Conservation (phyloP, 805 yeast species). For the Wickerhamomyces tratensis region DNA sequence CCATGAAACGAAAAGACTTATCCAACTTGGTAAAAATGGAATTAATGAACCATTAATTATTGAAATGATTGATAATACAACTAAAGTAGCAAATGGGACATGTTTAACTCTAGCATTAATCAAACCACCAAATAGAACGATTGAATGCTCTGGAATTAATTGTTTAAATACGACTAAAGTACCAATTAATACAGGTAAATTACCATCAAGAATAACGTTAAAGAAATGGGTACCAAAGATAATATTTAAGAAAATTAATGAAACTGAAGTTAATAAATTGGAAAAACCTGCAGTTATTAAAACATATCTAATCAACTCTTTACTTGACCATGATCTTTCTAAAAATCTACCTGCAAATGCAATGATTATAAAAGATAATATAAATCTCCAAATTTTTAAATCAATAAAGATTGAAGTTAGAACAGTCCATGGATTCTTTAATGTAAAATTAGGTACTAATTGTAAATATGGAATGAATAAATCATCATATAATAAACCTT, state of each 20-base stretch:
- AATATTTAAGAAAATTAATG: slow-evolving; percentile 18
- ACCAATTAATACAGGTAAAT: slow-evolving; percentile 46
- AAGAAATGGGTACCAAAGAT: slow-evolving; percentile 14
- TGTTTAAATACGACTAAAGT: slow-evolving; percentile 59
- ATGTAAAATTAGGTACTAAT: slow-evolving; percentile 47
- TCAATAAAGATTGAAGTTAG: slow-evolving; percentile 59
- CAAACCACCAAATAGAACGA: slow-evolving; percentile 36
- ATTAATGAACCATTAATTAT: slow-evolving; percentile 24
- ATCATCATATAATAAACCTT: slow-evolving; percentile 24
- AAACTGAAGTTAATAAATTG: slow-evolving; percentile 29
- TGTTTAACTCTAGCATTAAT: slow-evolving; percentile 50
- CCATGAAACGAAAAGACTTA: slow-evolving; percentile 64
- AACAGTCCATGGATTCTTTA: slow-evolving; percentile 57
- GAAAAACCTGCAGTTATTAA: slow-evolving; percentile 40
- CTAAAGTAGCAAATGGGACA: slow-evolving; percentile 40
- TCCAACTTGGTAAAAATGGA: slow-evolving; percentile 47
- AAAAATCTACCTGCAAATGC: slow-evolving; percentile 54
- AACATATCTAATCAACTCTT: slow-evolving; percentile 40
- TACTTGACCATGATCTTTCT: slow-evolving; percentile 56
- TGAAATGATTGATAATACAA: slow-evolving; percentile 20
- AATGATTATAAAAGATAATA: slow-evolving; percentile 38
- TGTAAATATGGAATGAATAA: slow-evolving; percentile 50
- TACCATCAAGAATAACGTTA: slow-evolving; percentile 41
- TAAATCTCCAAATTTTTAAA: slow-evolving; percentile 34
- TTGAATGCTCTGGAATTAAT: slow-evolving; percentile 50